Evolutionary conservation across 192 early-diverging fungal species (phyloP).

Genomic region (Coemansia sp.): DNA sequence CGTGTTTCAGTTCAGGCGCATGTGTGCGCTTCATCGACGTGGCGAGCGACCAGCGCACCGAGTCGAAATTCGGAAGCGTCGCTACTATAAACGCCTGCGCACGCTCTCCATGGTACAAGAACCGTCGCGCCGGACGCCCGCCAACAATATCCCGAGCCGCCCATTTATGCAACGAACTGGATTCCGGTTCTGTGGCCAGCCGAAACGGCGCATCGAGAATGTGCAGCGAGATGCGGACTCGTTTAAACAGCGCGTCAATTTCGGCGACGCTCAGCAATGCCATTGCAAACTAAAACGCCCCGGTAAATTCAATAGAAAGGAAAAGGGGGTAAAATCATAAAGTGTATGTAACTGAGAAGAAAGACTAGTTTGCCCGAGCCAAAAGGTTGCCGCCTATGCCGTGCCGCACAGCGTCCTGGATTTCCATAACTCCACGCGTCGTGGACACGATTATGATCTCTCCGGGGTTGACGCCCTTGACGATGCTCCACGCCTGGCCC

Average conservation of each 20-base stretch:
- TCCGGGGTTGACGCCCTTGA: constrained; percentile 82
- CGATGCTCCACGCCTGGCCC: constrained; percentile 70
- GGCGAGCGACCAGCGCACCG: constrained; percentile 33
- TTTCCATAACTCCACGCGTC: constrained; percentile 77
- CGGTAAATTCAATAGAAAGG: not conserved
- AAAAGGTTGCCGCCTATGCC: constrained; percentile 88
- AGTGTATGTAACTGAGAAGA: not conserved
- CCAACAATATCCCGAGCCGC: constrained; percentile 24
- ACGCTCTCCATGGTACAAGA: constrained; percentile 34
- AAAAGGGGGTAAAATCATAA: not conserved
- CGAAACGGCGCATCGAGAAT: constrained; percentile 19
- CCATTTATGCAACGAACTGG: constrained; percentile 3
- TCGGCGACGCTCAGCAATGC: not conserved
- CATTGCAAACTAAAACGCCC: not conserved
- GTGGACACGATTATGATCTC: constrained; percentile 88
- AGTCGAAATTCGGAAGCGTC: constrained; percentile 41
- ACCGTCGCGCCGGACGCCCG: constrained; percentile 13
- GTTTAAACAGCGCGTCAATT: constrained; percentile 39
- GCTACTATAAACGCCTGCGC: constrained; percentile 30
- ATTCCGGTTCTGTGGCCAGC: not conserved
- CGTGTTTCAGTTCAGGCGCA: constrained; percentile 7
- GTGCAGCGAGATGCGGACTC: constrained; percentile 30
- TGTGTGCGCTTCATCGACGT: constrained; percentile 28
- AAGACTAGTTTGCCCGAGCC: constrained; percentile 58
- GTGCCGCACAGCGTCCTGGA: constrained; percentile 85